Evolutionary conservation across 805 yeast species (phyloP).

Genomic region (Myxozyma vanderwaltii): DNA sequence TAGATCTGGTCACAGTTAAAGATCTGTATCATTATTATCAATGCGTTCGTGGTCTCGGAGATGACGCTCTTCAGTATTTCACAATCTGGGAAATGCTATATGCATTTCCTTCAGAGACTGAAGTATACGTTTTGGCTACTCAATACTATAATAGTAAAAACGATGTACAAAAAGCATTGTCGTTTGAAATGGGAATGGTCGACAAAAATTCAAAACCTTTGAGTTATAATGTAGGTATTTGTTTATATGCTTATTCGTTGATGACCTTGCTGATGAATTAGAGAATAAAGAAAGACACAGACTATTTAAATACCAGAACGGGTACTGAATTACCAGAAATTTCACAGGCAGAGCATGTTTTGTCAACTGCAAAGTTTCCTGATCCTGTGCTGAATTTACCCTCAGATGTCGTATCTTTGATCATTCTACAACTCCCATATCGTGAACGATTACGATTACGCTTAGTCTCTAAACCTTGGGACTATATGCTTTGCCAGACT

Average conservation of each 20-base stretch:
- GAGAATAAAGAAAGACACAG: too few species aligned
- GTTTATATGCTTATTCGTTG: too few species aligned
- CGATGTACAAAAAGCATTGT: neutral
- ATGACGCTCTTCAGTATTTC: neutral
- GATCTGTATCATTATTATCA: slow-evolving; percentile 10
- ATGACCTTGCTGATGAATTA: too few species aligned
- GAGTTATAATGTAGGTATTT: neutral
- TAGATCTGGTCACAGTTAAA: neutral
- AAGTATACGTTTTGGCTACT: slow-evolving; percentile 7
- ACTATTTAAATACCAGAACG: too few species aligned
- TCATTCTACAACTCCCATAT: slow-evolving; percentile 5
- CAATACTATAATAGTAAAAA: neutral
- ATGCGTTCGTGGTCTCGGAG: neutral
- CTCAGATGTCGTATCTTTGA: neutral
- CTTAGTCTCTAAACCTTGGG: slow-evolving; percentile 11
- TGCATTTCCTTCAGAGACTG: slow-evolving; percentile 2
- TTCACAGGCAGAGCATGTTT: too few species aligned
- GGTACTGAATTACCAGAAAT: too few species aligned
- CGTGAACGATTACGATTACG: neutral
- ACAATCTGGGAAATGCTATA: slow-evolving; percentile 9
- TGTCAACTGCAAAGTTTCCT: too few species aligned
- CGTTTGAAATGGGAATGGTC: neutral
- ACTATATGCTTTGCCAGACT: neutral
- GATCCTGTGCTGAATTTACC: slow-evolving; percentile 1
- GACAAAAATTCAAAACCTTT: neutral